Evolutionary conservation across 257 asterid species (phyloP), one percentile per base, ranked within the genome.

Genomic region (Eustoma russellianum): DNA sequence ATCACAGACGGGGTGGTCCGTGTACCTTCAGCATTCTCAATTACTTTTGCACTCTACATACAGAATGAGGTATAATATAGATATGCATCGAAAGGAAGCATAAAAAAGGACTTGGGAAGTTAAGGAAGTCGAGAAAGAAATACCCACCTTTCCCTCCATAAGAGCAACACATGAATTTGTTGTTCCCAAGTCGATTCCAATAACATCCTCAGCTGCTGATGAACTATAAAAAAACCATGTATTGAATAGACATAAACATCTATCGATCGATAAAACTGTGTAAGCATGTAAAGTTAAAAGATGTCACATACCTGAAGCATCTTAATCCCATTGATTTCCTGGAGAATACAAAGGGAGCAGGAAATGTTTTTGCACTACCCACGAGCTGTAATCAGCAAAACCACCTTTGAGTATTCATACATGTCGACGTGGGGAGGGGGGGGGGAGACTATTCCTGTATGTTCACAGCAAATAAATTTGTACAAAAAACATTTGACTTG

Each of bases 111-210:
- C 6, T 5, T 6, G 16, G 41, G 9, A 2, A 7, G 28, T 12
- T 18, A 17, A 17, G 38, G 33, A 44, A 44, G 17, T 11, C 13
- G 30, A 33, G 34, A 52, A 34, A 6, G 24, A 15, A 13, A 41
- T 15, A 5, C 46, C 13, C 5, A 57, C 70, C 59, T 65, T 65
- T 13, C 70, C 70, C 15, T 65, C 70, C 70, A 65, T 65, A 38
- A 65, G 49, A 14, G 64, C 58, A 6, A 65, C 65, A 51, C 64
- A 65, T 2, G 64, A 65, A 24, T 65, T 65, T 44, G 65, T 57
- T 2, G 70, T 65, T 13, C 70, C 70, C 55, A 65, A 51, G 41
- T 65, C 70, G 45, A 57, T 58, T 13, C 70, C 64, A 16, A 65
- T 65, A 34, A 65, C 59, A 33, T 65, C 70, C 15, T 57, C 53